phyloP scores from a whole-genome alignment of 257 asterid species.

The Jacaranda mimosifolia region DNA sequence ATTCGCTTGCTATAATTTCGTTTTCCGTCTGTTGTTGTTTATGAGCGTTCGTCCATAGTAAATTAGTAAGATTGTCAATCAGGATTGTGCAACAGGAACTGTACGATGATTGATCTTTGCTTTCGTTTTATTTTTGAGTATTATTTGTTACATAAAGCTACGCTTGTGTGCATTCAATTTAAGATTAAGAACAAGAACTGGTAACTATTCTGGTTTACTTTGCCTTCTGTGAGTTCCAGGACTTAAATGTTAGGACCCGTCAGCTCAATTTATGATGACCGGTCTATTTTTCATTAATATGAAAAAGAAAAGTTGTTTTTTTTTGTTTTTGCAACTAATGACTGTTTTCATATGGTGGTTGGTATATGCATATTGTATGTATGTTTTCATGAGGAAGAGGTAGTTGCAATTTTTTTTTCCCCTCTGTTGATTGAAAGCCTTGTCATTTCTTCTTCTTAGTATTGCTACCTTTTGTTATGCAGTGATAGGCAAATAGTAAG shows the following conservation, averaged over 20 bases:
- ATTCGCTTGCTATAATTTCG: not conserved
- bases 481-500: constrained; percentile 28
- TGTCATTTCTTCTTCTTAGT: not conserved
- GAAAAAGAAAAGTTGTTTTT: too few relatives aligned
- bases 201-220: not conserved
- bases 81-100: not conserved
- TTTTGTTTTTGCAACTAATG: too few relatives aligned
- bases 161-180: not conserved
- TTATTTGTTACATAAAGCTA: not conserved
- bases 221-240: not conserved
- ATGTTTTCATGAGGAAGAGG: not conserved
- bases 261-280: too few relatives aligned
- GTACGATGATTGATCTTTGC: not conserved
- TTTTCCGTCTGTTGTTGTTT: not conserved
- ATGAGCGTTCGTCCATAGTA: not conserved
- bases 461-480: not conserved
- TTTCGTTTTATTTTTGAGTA: not conserved
- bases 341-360: too few relatives aligned
- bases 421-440: not conserved
- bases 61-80: not conserved
- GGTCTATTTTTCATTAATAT: too few relatives aligned
- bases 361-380: not conserved
- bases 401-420: not conserved
- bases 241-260: not conserved
- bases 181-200: not conserved